These are phyloP conservation scores for Zymoseptoria tritici DNA, from an alignment of 2,329 filamentous ascomycete genomes.

Conservation along the genomic window DNA sequence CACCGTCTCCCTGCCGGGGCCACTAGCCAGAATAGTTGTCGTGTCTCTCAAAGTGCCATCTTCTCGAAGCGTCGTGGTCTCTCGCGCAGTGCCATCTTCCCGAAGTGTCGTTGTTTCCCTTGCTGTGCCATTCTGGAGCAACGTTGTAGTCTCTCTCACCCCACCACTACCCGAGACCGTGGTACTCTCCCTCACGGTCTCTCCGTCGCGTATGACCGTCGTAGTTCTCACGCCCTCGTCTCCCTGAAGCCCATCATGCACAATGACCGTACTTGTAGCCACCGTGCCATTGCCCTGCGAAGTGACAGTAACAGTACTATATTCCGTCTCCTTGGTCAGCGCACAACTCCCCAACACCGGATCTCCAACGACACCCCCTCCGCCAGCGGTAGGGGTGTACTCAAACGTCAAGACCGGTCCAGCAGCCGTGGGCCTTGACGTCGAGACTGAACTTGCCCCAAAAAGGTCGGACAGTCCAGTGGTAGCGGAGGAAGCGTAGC, in stretches of 20 bases:
- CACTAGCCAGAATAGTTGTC: not conserved
- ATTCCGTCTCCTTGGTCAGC: not conserved
- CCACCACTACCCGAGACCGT: not conserved
- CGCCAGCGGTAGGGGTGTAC: not conserved
- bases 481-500: not conserved
- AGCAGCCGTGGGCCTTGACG: not conserved
- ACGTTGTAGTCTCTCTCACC: not conserved
- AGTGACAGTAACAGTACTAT: not conserved
- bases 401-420: not conserved
- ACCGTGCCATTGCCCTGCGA: not conserved
- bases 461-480: not conserved
- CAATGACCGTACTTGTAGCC: not conserved
- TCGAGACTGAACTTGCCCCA: not conserved
- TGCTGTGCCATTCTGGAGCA: not conserved
- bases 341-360: not conserved
- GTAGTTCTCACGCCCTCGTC: not conserved
- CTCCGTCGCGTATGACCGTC: not conserved
- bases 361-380: not conserved
- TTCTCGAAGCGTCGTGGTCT: not conserved
- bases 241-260: not conserved
- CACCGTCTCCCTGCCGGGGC: not conserved
- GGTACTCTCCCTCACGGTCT: not conserved
- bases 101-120: not conserved
- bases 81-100: not conserved
- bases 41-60: not conserved